Evolutionary conservation across 139 green algal species (phyloP).

Genomic region (Tetradesmus obliquus): DNA sequence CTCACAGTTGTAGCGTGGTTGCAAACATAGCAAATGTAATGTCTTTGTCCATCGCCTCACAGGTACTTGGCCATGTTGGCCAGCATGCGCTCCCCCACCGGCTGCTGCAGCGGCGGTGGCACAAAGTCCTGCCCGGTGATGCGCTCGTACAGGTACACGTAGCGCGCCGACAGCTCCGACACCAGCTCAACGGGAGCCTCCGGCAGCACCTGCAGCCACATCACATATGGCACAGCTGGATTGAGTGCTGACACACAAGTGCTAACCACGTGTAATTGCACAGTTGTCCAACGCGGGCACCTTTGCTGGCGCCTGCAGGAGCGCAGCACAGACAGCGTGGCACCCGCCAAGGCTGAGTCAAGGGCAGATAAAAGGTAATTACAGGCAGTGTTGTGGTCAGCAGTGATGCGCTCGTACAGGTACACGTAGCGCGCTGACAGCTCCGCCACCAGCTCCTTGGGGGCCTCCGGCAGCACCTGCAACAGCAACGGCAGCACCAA

Average conservation of each 20-base stretch:
- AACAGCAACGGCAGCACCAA: background rate
- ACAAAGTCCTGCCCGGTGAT: conserved; percentile 93
- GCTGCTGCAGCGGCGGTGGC: conserved; percentile 21
- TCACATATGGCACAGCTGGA: background rate
- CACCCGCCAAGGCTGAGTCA: background rate
- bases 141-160: conserved; percentile 95
- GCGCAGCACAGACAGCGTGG: too few species aligned
- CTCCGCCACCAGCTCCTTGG: conserved; percentile 88
- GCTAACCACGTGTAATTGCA: background rate
- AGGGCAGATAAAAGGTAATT: background rate
- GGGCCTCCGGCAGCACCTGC: conserved; percentile 71
- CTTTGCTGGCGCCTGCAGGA: too few species aligned
- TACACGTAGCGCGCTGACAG: conserved; percentile 92
- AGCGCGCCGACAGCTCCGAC: conserved; percentile 90
- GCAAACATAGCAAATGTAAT: too few species aligned
- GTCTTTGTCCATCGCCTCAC: too few species aligned
- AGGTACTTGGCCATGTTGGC: conserved; percentile 15
- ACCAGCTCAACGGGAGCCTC: conserved; percentile 90
- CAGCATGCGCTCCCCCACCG: conserved; percentile 39
- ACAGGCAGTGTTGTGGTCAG: background rate
- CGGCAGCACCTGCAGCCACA: conserved; percentile 76
- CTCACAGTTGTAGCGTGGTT: too few species aligned
- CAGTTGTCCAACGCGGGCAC: background rate
- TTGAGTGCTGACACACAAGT: background rate
- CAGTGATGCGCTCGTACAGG: conserved; percentile 93